Base-by-base conservation (phyloP, 805 yeast genomes). In the Priceomyces haplophilus region DNA sequence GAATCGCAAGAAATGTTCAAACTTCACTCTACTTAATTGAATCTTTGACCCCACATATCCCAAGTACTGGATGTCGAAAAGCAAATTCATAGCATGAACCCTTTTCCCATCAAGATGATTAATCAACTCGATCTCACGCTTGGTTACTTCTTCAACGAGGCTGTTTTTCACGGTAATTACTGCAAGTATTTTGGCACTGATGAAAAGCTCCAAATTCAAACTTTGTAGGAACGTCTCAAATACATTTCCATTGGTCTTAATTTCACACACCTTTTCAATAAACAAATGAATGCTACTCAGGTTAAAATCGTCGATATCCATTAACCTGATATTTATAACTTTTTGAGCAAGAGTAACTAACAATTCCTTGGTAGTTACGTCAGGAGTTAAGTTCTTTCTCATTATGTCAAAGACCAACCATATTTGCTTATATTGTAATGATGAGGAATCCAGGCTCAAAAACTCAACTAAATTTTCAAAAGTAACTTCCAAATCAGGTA, bases 11-110 rank as follows among this genome's bases (percentile, higher is more conserved):
- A 80, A 56, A 13, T 71, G 62, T 1, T 59, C 65, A 20, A 74
- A 50, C 3, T 65, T 56, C 16, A 67, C 50, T 3, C 64, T 47
- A 3, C 59, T 53, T 29, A 73, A 50, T 25, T 58, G 59, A 42
- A 35, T 55, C 49, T 5, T 58, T 44, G 42, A 65, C 63, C n/a
- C 74, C 23, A 77, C 63, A 44, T 72, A 70, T 3, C 83, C 85
- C 40, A 81, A 55, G 31, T 75, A 74, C 29, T 70, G 72, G 33
- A 67, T 56, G 34, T 62, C 61, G 50, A 72, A 74, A 1, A 64
- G 46, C 12, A 29, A 56, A 46, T 21, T 43, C 52, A 42, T 38
- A 24, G 41, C 31, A 19, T 43, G 29, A 21, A 67, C 60, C 37
- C 66, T 53, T 7, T 68, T 59, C 41, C 69, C 71, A 45, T 61